Evolutionary conservation across 2,329 filamentous ascomycete species (phyloP), one percentile per base, ranked within the genome.

Genomic region (Nothophaeocryptopus gaeumannii): DNA sequence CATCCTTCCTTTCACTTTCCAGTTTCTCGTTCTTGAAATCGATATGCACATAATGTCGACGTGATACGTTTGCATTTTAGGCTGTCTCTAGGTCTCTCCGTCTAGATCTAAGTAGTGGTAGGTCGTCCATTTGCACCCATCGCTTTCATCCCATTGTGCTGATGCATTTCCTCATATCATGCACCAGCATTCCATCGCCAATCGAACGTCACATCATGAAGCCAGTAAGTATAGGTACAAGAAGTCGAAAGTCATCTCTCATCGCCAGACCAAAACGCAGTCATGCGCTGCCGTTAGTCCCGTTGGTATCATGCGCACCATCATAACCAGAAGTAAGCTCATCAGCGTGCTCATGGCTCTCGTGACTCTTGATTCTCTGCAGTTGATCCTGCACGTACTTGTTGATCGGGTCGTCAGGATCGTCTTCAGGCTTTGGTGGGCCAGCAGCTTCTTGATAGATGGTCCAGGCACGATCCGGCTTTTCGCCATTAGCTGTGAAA

Each of bases 331-430:
- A 76, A 63, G 83, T 79, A 61, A 85, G 79, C 69, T 86, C 83
- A 63, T 85, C 83, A 49, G 78, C 75, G 51, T 79, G 78, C 40
- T 76, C 75, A 13, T 71, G 68, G 30, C 74, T 73, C 53, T 75
- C 76, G 46, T 82, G 76, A 39, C 78, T 83, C 65, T 80, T 83
- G 63, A 93, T 84, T 49, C 84, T 78, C 68, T 85, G 79, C 50
- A 96, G 76, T 72, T 96, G 87, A 56, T 90, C 86, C 29, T 81
- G 83, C 49, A 96, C 86, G 67, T 95, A 96, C 58, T 82, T 80
- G 53, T 88, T 84, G 64, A 95, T 81, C 59, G 93, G 87, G 47
- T 80, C 75, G 62, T 70, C 67, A 31, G 65, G 68, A 54, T 68
- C 68, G 11, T 69, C 64, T 14, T 58, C 47, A 10, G 59, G 63